Evolutionary conservation across 805 yeast species (phyloP).

Genomic region (Saccharomycopsis babjevae): DNA sequence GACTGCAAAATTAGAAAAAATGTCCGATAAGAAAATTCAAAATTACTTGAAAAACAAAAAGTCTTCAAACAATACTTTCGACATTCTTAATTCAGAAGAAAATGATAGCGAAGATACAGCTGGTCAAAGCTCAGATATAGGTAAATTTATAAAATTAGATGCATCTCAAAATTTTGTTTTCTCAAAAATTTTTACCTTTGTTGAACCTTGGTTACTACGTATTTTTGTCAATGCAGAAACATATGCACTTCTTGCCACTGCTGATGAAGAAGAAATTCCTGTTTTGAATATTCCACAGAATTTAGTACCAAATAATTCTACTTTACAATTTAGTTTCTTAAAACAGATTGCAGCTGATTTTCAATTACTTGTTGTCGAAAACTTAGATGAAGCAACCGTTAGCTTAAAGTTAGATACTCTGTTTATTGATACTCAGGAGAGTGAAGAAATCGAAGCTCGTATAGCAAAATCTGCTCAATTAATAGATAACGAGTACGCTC

Average conservation of each 20-base stretch:
- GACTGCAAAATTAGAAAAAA: neutral
- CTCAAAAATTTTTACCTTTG: constrained; percentile 17
- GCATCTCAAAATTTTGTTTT: neutral
- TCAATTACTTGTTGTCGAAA: constrained; percentile 54
- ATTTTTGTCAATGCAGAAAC: constrained; percentile 20
- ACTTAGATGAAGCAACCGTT: constrained; percentile 36
- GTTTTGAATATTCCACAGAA: constrained; percentile 37
- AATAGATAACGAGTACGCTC: constrained; percentile 50
- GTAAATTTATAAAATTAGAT: constrained; percentile 10
- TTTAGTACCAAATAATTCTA: constrained; percentile 32
- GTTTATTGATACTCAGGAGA: constrained; percentile 15
- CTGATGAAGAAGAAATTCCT: constrained; percentile 30
- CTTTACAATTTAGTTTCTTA: constrained; percentile 40
- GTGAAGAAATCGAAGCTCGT: constrained; percentile 42
- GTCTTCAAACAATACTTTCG: constrained; percentile 6
- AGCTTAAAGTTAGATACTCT: constrained; percentile 16
- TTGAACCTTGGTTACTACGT: constrained; percentile 39
- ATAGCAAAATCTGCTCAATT: constrained; percentile 39
- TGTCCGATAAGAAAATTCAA: constrained; percentile 26
- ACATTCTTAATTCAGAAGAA: constrained; percentile 18
- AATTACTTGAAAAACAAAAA: constrained; percentile 28
- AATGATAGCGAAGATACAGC: neutral
- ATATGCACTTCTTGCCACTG: neutral
- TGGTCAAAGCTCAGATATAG: neutral
- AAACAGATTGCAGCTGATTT: constrained; percentile 55